A percentile compares a stretch with the other conserved stretches of the same genome.
phyloP scores from a whole-genome alignment of 2,329 filamentous ascomycete genomes.

The Aspergillus sp. region DNA sequence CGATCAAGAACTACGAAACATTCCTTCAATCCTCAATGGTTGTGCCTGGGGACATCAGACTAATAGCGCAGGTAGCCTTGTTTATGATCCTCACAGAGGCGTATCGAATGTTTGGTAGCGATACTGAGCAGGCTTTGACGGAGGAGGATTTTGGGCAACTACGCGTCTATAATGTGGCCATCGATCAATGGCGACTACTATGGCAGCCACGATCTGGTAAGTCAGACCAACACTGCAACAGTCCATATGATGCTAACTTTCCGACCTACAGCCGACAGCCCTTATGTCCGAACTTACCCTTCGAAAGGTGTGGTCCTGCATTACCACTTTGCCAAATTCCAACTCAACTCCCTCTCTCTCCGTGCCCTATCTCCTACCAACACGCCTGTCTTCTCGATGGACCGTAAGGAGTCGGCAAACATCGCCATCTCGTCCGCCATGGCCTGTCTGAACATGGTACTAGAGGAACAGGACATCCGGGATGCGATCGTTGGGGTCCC shows the following conservation, averaged over 20 bases:
- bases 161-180: conserved; percentile 50
- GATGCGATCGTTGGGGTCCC: conserved; percentile 55
- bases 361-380: conserved; percentile 49
- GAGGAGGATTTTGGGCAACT: conserved; percentile 57
- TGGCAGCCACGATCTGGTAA: conserved; percentile 53
- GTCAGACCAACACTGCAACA: conserved; percentile 14
- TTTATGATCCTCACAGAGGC: conserved; percentile 62
- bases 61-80: conserved; percentile 63
- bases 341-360: conserved; percentile 53
- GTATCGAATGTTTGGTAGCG: conserved; percentile 62
- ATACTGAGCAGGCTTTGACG: conserved; percentile 57
- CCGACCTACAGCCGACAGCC: conserved; percentile 42
- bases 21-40: conserved; percentile 59
- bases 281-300: conserved; percentile 54
- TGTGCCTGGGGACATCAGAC: conserved; percentile 59
- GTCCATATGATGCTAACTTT: background rate
- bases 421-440: conserved; percentile 55
- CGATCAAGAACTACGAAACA: conserved; percentile 62
- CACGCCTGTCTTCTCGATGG: conserved; percentile 48
- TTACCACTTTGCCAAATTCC: conserved; percentile 59
- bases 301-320: conserved; percentile 58
- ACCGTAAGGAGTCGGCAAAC: conserved; percentile 50
- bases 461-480: conserved; percentile 54
- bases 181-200: conserved; percentile 58
- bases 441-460: conserved; percentile 51